A percentile compares a stretch with the other conserved stretches of the same genome.
phyloP scores from a whole-genome alignment of 2,329 filamentous ascomycete species.

The Bimuria novae-zelandiae region DNA sequence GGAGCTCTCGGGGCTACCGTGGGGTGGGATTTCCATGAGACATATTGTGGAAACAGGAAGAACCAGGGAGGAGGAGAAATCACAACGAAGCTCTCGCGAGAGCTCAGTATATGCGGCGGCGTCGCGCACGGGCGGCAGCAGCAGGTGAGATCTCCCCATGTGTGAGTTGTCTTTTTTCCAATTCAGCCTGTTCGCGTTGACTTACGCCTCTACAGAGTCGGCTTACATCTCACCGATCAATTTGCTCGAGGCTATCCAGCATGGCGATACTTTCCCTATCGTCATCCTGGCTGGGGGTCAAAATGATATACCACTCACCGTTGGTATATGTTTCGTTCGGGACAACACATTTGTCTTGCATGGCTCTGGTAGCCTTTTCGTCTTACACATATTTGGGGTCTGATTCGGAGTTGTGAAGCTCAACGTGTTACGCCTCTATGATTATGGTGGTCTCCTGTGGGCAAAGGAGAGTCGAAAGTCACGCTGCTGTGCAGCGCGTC shows the following conservation, averaged over 20 bases:
- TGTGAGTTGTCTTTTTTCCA: conserved; percentile 29
- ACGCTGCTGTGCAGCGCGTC: conserved; percentile 22
- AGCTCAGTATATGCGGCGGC: conserved; percentile 45
- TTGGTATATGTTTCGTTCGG: conserved; percentile 8
- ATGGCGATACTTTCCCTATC: conserved; percentile 32
- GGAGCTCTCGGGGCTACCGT: conserved; percentile 69
- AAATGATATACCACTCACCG: conserved; percentile 11
- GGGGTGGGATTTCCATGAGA: conserved; percentile 70
- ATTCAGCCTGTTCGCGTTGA: conserved; percentile 16
- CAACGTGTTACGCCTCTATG: conserved; percentile 18
- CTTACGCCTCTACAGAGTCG: conserved; percentile 39
- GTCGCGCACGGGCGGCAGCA: conserved; percentile 46
- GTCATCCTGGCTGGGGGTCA: conserved; percentile 20
- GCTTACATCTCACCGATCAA: conserved; percentile 46
- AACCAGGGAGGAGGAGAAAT: conserved; percentile 53
- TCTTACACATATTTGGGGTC: conserved; percentile 9
- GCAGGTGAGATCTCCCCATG: conserved; percentile 42
- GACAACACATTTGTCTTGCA: conserved; percentile 6
- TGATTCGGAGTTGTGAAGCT: conserved; percentile 7
- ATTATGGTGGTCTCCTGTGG: conserved; percentile 19
- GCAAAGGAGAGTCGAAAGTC: conserved; percentile 15
- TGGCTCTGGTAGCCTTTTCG: conserved; percentile 19
- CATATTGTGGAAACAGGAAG: conserved; percentile 54
- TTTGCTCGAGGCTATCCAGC: conserved; percentile 46
- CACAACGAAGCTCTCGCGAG: conserved; percentile 46